Evolutionary conservation across 1,284 basidiomycete species (phyloP), one percentile per base, ranked within the genome.

Genomic region (Puccinia horiana): DNA sequence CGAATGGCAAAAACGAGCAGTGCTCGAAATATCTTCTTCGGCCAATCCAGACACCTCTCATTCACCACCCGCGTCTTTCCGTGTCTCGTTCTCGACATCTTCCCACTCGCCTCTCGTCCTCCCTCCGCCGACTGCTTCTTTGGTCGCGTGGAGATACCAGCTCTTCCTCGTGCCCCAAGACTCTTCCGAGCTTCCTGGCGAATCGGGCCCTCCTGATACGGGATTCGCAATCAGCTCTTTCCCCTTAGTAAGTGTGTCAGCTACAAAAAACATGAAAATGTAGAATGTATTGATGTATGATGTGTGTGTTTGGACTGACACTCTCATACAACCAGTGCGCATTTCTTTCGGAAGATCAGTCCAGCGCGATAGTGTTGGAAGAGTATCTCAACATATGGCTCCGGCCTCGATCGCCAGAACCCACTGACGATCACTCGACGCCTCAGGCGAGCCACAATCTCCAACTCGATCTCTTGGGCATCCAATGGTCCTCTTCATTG

Each of bases 361-460:
- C 11, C 23, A 32, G 32, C 16, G 12, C 42, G 37, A 12, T n/a
- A 1, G 29, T 37, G 52, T 0, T 69, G 20, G 12, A 54, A 16
- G 76, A 79, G 56, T 79, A 79, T 65, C 23, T 79, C 9, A 79
- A 79, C 63, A 20, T 79, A n/a, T 79, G 76, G 76, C 0, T 79
- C 6, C 58, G 76, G 63, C 76, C 63, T 26, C 61, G 26, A 5
- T 54, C 14, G 52, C 23, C 52, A 5, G 52, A 20, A 16, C n/a
- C n/a, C n/a, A n/a, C n/a, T n/a, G n/a, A n/a, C n/a, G n/a, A n/a
- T n/a, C n/a, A n/a, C n/a, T n/a, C n/a, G n/a, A n/a, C n/a, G n/a
- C n/a, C n/a, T n/a, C 47, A 37, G 32, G 14, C 42, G 52, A 79
- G 16, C n/a, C 35, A 65, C 11, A 70, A 63, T 20, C 49, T 67